phyloP scores from a whole-genome alignment of 768 basidiomycete genomes.

The Suillus bovinus region DNA sequence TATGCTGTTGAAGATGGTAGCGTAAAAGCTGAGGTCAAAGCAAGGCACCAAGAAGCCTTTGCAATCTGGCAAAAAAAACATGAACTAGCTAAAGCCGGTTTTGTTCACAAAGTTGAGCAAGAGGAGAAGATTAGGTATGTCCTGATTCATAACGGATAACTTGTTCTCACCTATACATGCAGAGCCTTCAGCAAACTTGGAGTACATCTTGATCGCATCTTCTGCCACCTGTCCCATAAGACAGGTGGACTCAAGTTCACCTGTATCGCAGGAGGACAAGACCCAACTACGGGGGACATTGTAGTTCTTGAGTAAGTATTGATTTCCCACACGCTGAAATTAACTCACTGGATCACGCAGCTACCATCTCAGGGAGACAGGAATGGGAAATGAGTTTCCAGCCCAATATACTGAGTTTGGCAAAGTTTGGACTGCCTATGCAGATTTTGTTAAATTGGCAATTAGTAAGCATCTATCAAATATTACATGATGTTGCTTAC shows the following conservation, averaged over 20 bases:
- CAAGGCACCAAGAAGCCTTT: not conserved
- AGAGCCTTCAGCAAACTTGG: not conserved
- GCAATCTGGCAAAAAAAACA: not conserved
- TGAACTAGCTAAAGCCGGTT: not conserved
- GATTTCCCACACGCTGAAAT: not conserved
- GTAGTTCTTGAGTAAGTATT: not conserved
- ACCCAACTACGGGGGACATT: conserved; percentile 6
- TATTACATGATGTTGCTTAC: not conserved
- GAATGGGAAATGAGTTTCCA: not conserved
- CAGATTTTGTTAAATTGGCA: not conserved
- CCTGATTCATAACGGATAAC: not conserved
- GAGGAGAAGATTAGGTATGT: not conserved
- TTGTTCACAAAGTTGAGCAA: not conserved
- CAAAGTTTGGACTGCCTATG: not conserved
- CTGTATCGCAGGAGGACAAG: not conserved
- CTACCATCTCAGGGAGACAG: not conserved
- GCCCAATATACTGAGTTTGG: not conserved
- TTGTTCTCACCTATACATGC: not conserved
- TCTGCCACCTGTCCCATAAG: not conserved
- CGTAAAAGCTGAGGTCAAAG: not conserved
- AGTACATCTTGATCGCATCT: not conserved
- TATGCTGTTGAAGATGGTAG: not conserved
- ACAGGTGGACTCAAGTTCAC: not conserved
- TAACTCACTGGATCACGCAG: too few species aligned
- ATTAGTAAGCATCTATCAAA: not conserved